A percentile compares a stretch with the other conserved stretches of the same genome.
Evolutionary conservation across 345 rosid genomes (phyloP).

Genomic region (Rhodomyrtus tomentosa): DNA sequence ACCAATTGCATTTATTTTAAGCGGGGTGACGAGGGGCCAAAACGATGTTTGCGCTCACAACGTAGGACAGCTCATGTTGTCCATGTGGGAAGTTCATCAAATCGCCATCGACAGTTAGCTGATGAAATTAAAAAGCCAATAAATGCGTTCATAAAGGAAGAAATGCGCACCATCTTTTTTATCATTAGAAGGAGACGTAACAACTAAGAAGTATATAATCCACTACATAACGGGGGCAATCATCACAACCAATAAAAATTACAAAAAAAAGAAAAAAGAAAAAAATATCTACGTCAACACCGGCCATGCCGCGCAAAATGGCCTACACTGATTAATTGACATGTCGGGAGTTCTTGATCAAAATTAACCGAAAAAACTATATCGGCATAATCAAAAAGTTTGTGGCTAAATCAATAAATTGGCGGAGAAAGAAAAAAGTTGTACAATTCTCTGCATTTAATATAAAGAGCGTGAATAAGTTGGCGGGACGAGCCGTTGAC

Average conservation of each 20-base stretch:
- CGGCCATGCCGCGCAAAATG: rapidly evolving
- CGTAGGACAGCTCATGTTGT: background rate
- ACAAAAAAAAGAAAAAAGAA: background rate
- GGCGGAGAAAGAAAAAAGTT: background rate
- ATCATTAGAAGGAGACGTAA: background rate
- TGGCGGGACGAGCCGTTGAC: rapidly evolving
- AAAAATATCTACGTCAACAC: too few species aligned
- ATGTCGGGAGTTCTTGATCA: rapidly evolving
- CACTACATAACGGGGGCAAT: background rate
- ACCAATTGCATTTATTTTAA: background rate
- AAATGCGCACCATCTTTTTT: background rate
- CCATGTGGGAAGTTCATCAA: background rate
- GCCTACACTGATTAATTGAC: too few species aligned
- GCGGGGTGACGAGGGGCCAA: background rate
- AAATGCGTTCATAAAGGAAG: background rate
- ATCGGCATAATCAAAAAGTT: background rate
- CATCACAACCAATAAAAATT: rapidly evolving
- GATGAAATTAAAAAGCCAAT: background rate
- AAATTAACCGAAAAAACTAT: too few species aligned
- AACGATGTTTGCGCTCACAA: background rate
- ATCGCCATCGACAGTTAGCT: background rate
- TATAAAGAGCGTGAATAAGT: rapidly evolving
- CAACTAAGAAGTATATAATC: background rate
- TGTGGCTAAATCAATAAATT: rapidly evolving
- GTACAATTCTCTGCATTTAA: background rate